phyloP scores from a whole-genome alignment of 805 yeast genomes.

The Starmerella bombicola region DNA sequence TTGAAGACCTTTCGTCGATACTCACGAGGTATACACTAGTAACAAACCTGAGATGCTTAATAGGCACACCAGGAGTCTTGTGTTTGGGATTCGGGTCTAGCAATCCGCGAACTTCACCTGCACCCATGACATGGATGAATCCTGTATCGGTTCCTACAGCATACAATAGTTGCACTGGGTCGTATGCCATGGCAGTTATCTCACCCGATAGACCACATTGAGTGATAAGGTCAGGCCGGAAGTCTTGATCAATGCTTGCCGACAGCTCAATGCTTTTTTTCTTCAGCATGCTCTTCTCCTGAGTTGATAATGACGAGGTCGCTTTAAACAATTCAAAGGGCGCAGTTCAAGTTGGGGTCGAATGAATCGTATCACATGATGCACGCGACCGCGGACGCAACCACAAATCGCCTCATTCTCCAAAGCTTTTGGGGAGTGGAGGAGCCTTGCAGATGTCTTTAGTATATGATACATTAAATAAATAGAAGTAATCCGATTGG shows the following conservation, averaged over 20 bases:
- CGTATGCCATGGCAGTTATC: conserved; percentile 58
- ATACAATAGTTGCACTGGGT: conserved; percentile 75
- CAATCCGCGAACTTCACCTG: conserved; percentile 62
- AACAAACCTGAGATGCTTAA: conserved; percentile 50
- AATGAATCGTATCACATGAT: too few species aligned
- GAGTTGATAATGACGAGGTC: too few species aligned
- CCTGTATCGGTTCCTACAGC: conserved; percentile 68
- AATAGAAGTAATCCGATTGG: too few species aligned
- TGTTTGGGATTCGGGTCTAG: conserved; percentile 37
- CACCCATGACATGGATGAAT: conserved; percentile 70
- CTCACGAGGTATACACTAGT: conserved; percentile 74
- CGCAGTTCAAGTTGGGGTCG: too few species aligned
- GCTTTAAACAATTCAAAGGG: too few species aligned
- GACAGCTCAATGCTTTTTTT: conserved; percentile 20
- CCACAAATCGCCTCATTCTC: too few species aligned
- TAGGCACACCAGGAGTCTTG: conserved; percentile 27
- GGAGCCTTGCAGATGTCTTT: too few species aligned
- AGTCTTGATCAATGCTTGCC: conserved; percentile 22
- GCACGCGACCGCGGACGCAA: too few species aligned
- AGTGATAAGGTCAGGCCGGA: conserved; percentile 26
- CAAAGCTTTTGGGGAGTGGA: too few species aligned
- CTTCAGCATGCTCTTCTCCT: conserved; percentile 16
- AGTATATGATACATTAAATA: too few species aligned
- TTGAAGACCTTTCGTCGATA: conserved; percentile 45
- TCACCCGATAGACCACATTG: conserved; percentile 53